Evolutionary conservation across 345 rosid genomes (phyloP), one percentile per base, ranked within the genome.

Genomic region (Citrus medica): DNA sequence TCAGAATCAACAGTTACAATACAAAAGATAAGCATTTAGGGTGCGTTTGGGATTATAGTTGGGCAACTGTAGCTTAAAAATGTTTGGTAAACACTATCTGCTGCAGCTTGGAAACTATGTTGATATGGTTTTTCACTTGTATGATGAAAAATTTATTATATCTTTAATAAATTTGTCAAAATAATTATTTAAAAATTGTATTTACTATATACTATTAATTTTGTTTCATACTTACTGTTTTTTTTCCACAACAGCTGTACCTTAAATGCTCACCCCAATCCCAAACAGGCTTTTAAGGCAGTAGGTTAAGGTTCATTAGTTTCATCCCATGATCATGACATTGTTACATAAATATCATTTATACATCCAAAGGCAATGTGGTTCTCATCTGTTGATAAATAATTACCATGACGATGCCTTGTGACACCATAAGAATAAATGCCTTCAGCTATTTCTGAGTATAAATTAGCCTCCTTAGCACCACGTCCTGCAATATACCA

Each of bases 361-460:
- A 53, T 17, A 13, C 60, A 63, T 28, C 69, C 12, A 19, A 63
- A 22, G 38, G n/a, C 28, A 37, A 46, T 46, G 4, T 7, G 24
- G 27, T 61, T 7, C 74, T 32, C 35, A 30, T 48, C 73, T 64
- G 68, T 24, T 9, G 64, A 70, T 64, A 68, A 61, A 68, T 32
- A 83, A 82, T 87, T 60, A 94, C 99, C 99, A 87, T 96, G 98
- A 16, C 98, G 95, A 87, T 96, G 99, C 78, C 86, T 83, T 14
- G 98, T 91, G 75, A 96, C 90, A 73, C 99, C 98, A 79, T 94
- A 96, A 51, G 99, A 89, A 85, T 90, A 88, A 42, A 96, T 94
- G 82, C 98, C 99, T 84, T 94, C 98, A 7, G 97, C 88, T 75
- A 94, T 84, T 79, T 96, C 99, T 79, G 95, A 83, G 82, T 88